Percentiles rank a stretch among this genome's conserved stretches.
These are phyloP conservation scores for Exophiala sp. DNA, from an alignment of 2,329 filamentous ascomycete species.

Conservation along the genomic window DNA sequence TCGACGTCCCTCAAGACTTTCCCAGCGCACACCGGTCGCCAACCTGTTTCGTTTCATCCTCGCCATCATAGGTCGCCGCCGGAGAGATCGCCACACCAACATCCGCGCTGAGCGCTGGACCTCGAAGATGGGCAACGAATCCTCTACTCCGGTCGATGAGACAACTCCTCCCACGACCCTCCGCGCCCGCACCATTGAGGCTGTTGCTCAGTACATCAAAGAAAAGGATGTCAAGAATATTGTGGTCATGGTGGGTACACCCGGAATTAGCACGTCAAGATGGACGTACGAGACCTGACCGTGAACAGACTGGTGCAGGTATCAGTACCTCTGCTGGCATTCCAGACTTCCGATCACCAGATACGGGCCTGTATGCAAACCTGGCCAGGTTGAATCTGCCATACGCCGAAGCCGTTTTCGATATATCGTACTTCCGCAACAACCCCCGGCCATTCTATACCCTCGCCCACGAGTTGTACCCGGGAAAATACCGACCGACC, in stretches of 20 bases:
- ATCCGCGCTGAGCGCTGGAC: slow-evolving; percentile 29
- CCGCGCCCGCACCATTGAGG: slow-evolving; percentile 61
- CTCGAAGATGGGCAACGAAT: slow-evolving; percentile 77
- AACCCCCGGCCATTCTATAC: slow-evolving; percentile 89
- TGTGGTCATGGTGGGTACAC: slow-evolving; percentile 64
- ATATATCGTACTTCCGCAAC: slow-evolving; percentile 78
- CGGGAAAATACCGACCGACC: slow-evolving; percentile 81
- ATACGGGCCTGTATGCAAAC: slow-evolving; percentile 90
- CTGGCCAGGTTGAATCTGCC: slow-evolving; percentile 79
- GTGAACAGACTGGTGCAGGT: slow-evolving; percentile 66
- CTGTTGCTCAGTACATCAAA: slow-evolving; percentile 74
- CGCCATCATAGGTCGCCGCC: slow-evolving; percentile 47
- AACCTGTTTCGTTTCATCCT: slow-evolving; percentile 13
- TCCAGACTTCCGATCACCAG: slow-evolving; percentile 89
- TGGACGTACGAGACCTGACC: background rate
- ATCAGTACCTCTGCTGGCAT: slow-evolving; percentile 62
- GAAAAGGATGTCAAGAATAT: slow-evolving; percentile 62
- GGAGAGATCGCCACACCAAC: slow-evolving; percentile 40
- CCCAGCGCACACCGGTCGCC: background rate
- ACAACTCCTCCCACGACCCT: slow-evolving; percentile 60
- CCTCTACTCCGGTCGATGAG: slow-evolving; percentile 62
- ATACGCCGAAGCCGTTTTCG: slow-evolving; percentile 87
- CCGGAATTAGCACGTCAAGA: background rate
- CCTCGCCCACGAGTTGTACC: slow-evolving; percentile 85
- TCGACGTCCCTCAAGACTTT: too few relatives aligned